Evolutionary conservation across 208 protist genomes (phyloP), one percentile per base, ranked within the genome.

Genomic region (Lotmaria passim): DNA sequence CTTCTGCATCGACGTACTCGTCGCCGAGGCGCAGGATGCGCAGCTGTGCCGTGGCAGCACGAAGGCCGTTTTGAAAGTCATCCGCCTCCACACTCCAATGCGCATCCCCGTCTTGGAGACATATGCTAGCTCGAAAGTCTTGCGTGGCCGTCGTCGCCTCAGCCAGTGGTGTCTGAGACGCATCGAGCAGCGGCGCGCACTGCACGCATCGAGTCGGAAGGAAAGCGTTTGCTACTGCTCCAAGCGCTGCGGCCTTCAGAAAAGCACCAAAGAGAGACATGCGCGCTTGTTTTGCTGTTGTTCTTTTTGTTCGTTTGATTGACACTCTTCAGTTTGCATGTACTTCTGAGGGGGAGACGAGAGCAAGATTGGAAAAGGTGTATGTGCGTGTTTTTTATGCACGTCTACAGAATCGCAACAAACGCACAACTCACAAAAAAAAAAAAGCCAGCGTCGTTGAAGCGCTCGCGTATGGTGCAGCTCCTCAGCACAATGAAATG

Each of bases 1-100:
- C 80, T 15, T 44, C 43, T 4, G 76, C 56, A 24, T 65, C 51
- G 7, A 52, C 68, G 71, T 82, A 92, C 12, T 66, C 41, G 3
- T 43, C 64, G 12, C 62, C 28, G 0, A 87, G 50, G 43, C 81
- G 80, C 5, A 87, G 51, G 31, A 89, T 79, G 31, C 83, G 79
- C 36, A 91, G 50, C 33, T 48, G 56, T 7, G 61, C 41, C 26
- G 69, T 60, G 8, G 39, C 46, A 7, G 61, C 15, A 11, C 24
- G 21, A 19, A 58, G 41, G 31, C 43, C 58, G 11, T 43, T 4
- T n/a, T 33, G 31, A 30, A 77, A 77, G 17, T 69, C 61, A 15
- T 69, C 68, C 19, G 55, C 24, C 26, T 80, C 75, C 0, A 75
- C 36, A 15, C 33, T 57, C 75, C 75, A 80, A 17, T 53, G 33